Percentiles rank a stretch among this genome's conserved stretches.
Conservation (phyloP, 495 filamentous ascomycete genomes). For the Emericellopsis terricola region DNA sequence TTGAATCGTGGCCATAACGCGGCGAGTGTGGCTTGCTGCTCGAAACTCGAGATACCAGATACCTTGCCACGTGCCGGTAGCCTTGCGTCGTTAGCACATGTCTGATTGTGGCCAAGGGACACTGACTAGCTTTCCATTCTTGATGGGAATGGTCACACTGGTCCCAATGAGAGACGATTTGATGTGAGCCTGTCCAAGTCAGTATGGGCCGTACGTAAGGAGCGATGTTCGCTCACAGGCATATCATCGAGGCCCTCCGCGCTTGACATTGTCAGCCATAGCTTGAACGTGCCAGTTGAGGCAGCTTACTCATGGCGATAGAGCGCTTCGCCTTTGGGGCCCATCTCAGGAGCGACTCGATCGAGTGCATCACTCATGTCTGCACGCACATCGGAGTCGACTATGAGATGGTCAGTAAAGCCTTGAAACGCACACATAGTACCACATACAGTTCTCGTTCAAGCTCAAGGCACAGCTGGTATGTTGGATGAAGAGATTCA, state of each 20-base stretch:
- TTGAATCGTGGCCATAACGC: slow-evolving; percentile 84
- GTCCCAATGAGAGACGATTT: slow-evolving; percentile 81
- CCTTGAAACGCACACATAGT: too few species aligned
- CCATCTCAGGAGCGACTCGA: slow-evolving; percentile 63
- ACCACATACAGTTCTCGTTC: slow-evolving; percentile 96
- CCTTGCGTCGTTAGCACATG: slow-evolving; percentile 7
- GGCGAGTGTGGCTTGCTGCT: slow-evolving; percentile 51
- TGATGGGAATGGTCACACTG: slow-evolving; percentile 76
- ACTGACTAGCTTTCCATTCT: slow-evolving; percentile 58
- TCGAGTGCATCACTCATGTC: slow-evolving; percentile 95
- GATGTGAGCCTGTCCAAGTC: slow-evolving; percentile 38
- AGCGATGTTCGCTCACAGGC: slow-evolving; percentile 32
- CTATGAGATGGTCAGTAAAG: too few species aligned
- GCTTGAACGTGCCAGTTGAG: background rate
- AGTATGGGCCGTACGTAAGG: slow-evolving; percentile 1
- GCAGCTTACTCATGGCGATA: slow-evolving; percentile 50
- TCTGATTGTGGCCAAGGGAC: slow-evolving; percentile 2
- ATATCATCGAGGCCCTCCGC: slow-evolving; percentile 88
- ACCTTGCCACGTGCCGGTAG: slow-evolving; percentile 50
- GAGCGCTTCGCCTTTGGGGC: slow-evolving; percentile 40
- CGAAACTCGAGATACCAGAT: slow-evolving; percentile 95
- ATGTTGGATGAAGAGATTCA: slow-evolving; percentile 84
- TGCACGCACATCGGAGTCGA: slow-evolving; percentile 28
- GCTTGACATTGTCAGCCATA: slow-evolving; percentile 1
- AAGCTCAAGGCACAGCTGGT: slow-evolving; percentile 70